Base-by-base conservation (phyloP, 2,329 filamentous ascomycete genomes). In the Zopfia rhizophila region DNA sequence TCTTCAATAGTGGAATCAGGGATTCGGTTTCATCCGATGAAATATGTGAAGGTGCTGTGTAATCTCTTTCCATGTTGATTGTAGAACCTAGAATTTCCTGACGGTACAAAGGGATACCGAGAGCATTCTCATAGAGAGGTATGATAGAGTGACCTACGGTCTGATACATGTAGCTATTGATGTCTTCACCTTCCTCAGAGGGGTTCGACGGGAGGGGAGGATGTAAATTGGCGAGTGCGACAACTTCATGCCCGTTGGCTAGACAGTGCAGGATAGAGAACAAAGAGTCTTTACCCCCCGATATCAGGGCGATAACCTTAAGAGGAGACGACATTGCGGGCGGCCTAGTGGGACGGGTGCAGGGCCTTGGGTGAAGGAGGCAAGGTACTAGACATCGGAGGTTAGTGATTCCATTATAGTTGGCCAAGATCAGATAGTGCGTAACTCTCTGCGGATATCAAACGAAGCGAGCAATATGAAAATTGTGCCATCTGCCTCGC, bases 121-220 rank as follows among this genome's bases (percentile, higher is more conserved):
- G 85, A 23, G 90, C 91, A 35, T 82, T 72, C 49, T 87, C 86
- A 68, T 97, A 97, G 12, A 96, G 81, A 2, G 92, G 91, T 45
- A 97, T 87, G 13, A 97, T 78, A 46, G 85, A 82, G 72, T 97
- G 91, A 10, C 94, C 94, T 49, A 97, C 90, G 3, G 94, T 99
- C 78, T 99, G 94, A 78, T 97, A 99, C 94, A 99, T 99, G 85
- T 94, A 97, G 76, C 92, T 97, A 73, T 99, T 91, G 60, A 96
- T 81, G 70, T 97, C 90, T 44, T 81, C 75, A 53, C 79, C 76
- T 24, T 81, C 76, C 4, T 71, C 68, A 6, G 48, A 45, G 12
- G 45, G 28, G 24, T 6, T 5, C 10, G 31, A 7, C n/a, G 16
- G 5, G 5, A 29, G 33, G 8, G 75, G 38, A 12, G 91, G 93